These are phyloP conservation scores for Kazachstania sp. DNA, from an alignment of 1,139 yeast genomes.

Conservation along the genomic window DNA sequence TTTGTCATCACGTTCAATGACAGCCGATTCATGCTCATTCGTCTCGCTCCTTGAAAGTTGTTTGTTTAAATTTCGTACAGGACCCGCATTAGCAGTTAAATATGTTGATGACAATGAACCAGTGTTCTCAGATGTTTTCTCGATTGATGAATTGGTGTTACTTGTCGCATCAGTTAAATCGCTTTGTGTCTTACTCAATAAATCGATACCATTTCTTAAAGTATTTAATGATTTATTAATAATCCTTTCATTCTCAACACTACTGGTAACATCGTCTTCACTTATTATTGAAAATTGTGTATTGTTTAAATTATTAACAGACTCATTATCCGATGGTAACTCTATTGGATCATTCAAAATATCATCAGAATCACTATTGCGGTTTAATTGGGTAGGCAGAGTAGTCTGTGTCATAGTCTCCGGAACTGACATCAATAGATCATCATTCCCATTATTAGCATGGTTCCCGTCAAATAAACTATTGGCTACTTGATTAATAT, in stretches of 20 bases:
- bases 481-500: constrained; percentile 1
- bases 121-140: not conserved
- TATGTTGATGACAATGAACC: not conserved
- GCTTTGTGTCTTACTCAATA: constrained; percentile 2
- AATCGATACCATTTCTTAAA: not conserved
- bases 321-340: not conserved
- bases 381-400: not conserved
- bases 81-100: not conserved
- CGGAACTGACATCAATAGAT: not conserved
- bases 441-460: not conserved
- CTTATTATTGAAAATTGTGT: not conserved
- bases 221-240: not conserved
- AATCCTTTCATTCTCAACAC: constrained; percentile 1
- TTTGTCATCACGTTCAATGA: not conserved
- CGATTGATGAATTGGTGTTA: no score
- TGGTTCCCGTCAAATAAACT: not conserved
- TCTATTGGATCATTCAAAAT: not conserved
- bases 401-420: not conserved
- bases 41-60: not conserved
- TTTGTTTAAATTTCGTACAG: not conserved
- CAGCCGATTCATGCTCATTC: not conserved
- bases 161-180: not conserved
- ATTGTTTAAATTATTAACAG: not conserved
- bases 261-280: not conserved
- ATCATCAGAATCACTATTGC: not conserved